These are phyloP conservation scores for Tetradesmus lagerheimii DNA, from an alignment of 139 green algal genomes.

Conservation along the genomic window DNA sequence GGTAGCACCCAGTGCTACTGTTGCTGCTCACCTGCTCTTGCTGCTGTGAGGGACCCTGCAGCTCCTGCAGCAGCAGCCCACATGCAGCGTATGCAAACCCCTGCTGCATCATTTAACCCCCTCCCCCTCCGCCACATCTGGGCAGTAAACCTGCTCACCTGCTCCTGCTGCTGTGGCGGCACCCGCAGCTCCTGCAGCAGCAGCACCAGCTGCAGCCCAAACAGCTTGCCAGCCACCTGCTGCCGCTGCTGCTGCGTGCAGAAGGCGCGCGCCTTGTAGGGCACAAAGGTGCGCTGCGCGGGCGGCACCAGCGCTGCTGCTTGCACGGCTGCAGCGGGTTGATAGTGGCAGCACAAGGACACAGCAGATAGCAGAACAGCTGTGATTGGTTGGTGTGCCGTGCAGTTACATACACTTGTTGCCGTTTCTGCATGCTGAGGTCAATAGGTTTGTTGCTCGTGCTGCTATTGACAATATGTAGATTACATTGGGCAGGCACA, in stretches of 20 bases:
- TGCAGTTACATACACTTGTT: too few species aligned
- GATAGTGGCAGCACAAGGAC: neutral
- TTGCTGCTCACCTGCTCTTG: neutral
- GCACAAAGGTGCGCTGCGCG: conserved; percentile 17
- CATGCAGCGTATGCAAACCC: too few species aligned
- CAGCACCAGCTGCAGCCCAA: conserved; percentile 9
- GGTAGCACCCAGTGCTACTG: too few species aligned
- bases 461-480: too few species aligned
- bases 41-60: neutral
- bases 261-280: neutral
- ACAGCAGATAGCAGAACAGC: neutral
- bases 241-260: conserved; percentile 25
- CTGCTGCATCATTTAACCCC: neutral
- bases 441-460: too few species aligned
- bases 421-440: too few species aligned
- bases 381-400: too few species aligned
- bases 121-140: neutral
- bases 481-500: too few species aligned
- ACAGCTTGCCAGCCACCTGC: conserved; percentile 24
- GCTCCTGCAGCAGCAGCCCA: neutral
- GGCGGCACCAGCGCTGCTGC: neutral
- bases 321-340: neutral
- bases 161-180: neutral
- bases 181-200: conserved; percentile 40
- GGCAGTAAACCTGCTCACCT: neutral